phyloP scores from a whole-genome alignment of 169 alveolate species.

The Eimeria brunetti region DNA sequence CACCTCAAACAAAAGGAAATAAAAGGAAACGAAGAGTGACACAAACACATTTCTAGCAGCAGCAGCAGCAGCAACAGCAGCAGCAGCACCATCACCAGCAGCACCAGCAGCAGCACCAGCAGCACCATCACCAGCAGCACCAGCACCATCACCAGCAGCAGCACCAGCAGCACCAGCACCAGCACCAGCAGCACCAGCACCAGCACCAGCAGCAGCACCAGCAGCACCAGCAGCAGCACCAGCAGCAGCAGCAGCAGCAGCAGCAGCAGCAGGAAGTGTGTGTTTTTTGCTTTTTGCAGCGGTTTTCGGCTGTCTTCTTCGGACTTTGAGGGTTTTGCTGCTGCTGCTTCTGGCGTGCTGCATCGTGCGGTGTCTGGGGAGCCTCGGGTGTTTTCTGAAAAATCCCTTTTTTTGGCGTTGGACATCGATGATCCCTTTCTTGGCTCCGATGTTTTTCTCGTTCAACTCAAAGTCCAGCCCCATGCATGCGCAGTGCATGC shows the following conservation, averaged over 20 bases:
- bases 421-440: not conserved
- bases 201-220: no score
- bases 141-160: no score
- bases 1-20: no score
- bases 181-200: no score
- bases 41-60: no score
- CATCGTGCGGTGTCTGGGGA: conserved; percentile 4
- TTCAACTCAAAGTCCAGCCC: not conserved
- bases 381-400: not conserved
- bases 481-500: conserved; percentile 11
- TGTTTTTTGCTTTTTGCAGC: not conserved
- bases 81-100: no score
- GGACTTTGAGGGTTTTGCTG: not conserved
- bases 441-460: conserved; percentile 11
- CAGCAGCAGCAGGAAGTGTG: not conserved
- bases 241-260: not conserved
- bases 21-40: no score
- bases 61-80: no score
- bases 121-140: no score
- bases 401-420: not conserved
- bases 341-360: not conserved
- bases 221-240: no score
- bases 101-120: no score
- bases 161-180: no score
- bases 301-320: not conserved